These are phyloP conservation scores for Aureobasidium lini DNA, from an alignment of 2,329 filamentous ascomycete species.

Conservation along the genomic window DNA sequence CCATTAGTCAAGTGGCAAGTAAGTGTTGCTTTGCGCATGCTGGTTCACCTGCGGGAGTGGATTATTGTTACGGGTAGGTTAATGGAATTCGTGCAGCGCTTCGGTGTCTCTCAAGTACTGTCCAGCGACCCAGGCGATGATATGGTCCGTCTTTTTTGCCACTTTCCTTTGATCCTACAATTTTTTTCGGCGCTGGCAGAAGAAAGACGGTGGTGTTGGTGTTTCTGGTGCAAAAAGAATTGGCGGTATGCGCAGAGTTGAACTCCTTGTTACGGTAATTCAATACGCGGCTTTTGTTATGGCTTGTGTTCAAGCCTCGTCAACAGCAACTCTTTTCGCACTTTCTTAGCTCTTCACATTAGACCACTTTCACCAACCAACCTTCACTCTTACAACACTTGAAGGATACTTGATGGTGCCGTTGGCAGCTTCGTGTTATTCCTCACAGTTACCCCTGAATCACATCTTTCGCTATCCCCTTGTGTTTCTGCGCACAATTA, in stretches of 20 bases:
- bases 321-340: neutral
- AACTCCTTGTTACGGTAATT: neutral
- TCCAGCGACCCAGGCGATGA: neutral
- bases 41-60: no score
- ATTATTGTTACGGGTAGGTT: no score
- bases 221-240: neutral
- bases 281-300: neutral
- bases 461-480: no score
- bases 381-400: neutral
- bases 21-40: no score
- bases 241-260: neutral
- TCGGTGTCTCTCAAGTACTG: no score
- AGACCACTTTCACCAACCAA: neutral
- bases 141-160: neutral
- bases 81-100: no score
- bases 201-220: neutral
- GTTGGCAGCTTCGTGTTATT: neutral
- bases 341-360: neutral
- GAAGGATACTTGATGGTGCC: neutral
- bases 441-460: neutral
- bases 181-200: neutral
- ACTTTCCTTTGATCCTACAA: neutral
- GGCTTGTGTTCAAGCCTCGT: neutral
- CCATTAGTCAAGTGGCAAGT: no score
- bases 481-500: neutral